Base-by-base conservation (phyloP, 805 yeast genomes). In the Candida palmyrensis region DNA sequence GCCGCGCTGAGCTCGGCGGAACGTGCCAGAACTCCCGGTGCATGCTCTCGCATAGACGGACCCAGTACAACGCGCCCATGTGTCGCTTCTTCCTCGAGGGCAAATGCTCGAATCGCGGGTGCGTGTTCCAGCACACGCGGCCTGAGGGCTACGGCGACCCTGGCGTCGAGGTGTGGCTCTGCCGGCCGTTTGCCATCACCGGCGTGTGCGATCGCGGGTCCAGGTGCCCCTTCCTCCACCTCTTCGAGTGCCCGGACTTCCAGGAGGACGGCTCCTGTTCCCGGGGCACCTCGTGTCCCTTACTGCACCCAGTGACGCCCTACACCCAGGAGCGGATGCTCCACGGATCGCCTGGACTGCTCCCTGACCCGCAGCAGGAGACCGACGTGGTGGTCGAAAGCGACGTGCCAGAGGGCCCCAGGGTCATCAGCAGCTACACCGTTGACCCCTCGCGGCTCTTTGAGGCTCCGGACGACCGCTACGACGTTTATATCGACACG, bases 141-240 rank as follows among this genome's bases (percentile, higher is more conserved):
- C 45, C 86, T 50, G 45, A 59, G 64, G 21, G 84, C 70, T 55
- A 70, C 64, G 59, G 46, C 46, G 33, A 74, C 66, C 24, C 53
- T 43, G 18, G 45, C 51, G 28, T 40, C 27, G 67, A 62, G 18
- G 56, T 77, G 3, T 57, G 64, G 48, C 62, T 75, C 1, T 84
- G 95, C 48, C 62, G 85, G 15, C 77, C 72, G 18, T 85, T 84
- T 59, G 71, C 89, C 4, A 45, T 78, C 21, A 73, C 74, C 12
- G 88, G 89, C 1, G 82, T 73, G 58, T 85, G 94, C 53, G 71
- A 62, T 19, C 53, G 73, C 16, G 95, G 92, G 0, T 47, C 56
- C 17, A 41, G 47, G 19, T 84, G 94, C 48, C 64, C 70, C 5
- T 68, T 71, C 29, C 53, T 69, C 22, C 95, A 84, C 48, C 54